Evolutionary conservation across 2,329 filamentous ascomycete genomes (phyloP).

Genomic region (Helotiales sp.): DNA sequence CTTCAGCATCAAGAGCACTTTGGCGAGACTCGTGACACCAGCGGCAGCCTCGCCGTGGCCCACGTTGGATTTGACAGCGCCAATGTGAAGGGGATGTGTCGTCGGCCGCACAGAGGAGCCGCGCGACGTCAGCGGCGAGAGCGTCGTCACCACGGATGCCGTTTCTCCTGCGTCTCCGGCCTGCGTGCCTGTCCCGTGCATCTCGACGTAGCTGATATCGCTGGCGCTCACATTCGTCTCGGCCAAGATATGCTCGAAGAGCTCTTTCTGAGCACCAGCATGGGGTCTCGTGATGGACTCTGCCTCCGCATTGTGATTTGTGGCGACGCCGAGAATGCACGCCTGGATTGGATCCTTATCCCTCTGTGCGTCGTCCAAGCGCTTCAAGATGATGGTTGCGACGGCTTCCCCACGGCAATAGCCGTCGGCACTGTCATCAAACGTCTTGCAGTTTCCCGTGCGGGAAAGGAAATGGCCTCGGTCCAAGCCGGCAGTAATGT

Average conservation of each 20-base stretch:
- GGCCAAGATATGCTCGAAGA: slow-evolving; percentile 71
- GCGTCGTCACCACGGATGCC: slow-evolving; percentile 71
- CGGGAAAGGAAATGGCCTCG: slow-evolving; percentile 32
- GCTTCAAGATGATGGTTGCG: slow-evolving; percentile 54
- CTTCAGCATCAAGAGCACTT: slow-evolving; percentile 35
- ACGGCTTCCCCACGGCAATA: slow-evolving; percentile 57
- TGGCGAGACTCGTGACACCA: slow-evolving; percentile 38
- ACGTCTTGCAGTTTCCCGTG: slow-evolving; percentile 57
- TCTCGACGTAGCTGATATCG: slow-evolving; percentile 81
- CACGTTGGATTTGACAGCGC: slow-evolving; percentile 4
- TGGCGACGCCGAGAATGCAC: slow-evolving; percentile 70
- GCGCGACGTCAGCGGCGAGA: slow-evolving; percentile 48
- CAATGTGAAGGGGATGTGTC: background rate
- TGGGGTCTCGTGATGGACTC: slow-evolving; percentile 85
- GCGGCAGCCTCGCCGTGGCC: slow-evolving; percentile 31
- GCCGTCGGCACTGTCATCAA: slow-evolving; percentile 53
- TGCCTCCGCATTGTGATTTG: slow-evolving; percentile 81
- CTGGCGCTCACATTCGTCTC: slow-evolving; percentile 74
- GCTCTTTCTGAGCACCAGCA: slow-evolving; percentile 70
- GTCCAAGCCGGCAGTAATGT: slow-evolving; percentile 37
- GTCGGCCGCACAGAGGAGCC: too few species aligned
- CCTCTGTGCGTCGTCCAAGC: slow-evolving; percentile 51
- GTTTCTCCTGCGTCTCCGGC: slow-evolving; percentile 83
- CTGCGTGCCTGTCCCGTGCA: slow-evolving; percentile 87
- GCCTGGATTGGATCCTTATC: slow-evolving; percentile 55